A percentile compares a stretch with the other conserved stretches of the same genome.
Conservation (phyloP, 2,329 filamentous ascomycete species). For the Metarhizium humberi region DNA sequence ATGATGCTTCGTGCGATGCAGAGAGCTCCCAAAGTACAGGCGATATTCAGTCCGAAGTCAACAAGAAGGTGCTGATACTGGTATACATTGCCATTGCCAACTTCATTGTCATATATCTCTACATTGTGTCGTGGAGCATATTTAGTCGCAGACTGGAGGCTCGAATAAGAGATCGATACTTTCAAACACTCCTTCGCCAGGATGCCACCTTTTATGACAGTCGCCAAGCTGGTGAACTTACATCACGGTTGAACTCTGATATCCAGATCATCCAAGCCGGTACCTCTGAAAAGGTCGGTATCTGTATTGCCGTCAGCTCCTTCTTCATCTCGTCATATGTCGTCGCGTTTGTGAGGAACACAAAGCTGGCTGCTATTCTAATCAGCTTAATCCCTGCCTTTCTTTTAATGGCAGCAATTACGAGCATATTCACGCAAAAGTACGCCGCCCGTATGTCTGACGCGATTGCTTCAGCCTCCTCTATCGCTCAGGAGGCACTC, state of each 20-base stretch:
- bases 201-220: constrained; percentile 56
- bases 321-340: constrained; percentile 61
- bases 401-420: constrained; percentile 47
- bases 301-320: constrained; percentile 49
- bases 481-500: constrained; percentile 53
- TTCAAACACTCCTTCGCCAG: constrained; percentile 48
- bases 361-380: constrained; percentile 53
- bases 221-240: constrained; percentile 52
- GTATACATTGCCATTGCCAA: constrained; percentile 56
- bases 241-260: constrained; percentile 54
- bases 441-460: constrained; percentile 41
- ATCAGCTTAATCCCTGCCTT: constrained; percentile 54
- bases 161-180: constrained; percentile 51
- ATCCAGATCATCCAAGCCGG: constrained; percentile 59
- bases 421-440: constrained; percentile 43
- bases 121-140: constrained; percentile 55
- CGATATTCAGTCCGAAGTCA: constrained; percentile 33
- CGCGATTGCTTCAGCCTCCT: constrained; percentile 46
- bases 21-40: constrained; percentile 12
- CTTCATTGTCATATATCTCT: constrained; percentile 54
- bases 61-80: constrained; percentile 49
- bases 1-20: constrained; percentile 42
- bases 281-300: constrained; percentile 62
- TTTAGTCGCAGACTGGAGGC: constrained; percentile 54
- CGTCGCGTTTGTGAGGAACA: constrained; percentile 57